A percentile compares a stretch with the other conserved stretches of the same genome.
phyloP scores from a whole-genome alignment of 495 filamentous ascomycete species.

The Penicillium dipodomyicola region DNA sequence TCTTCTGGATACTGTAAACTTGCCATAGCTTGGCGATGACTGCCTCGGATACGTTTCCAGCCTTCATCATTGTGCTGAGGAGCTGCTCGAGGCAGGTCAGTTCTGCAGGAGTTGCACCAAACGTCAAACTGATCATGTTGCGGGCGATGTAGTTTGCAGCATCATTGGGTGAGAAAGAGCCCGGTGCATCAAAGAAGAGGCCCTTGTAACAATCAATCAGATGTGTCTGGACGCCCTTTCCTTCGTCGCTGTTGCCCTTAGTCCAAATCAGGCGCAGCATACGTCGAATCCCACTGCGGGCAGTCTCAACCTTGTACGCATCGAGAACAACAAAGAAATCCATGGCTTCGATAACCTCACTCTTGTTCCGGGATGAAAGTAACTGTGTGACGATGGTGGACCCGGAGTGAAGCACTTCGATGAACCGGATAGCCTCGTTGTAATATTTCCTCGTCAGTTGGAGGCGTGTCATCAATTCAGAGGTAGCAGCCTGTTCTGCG shows the following conservation, averaged over 20 bases:
- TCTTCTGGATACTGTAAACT: slow-evolving; percentile 89
- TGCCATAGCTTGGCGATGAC: slow-evolving; percentile 95
- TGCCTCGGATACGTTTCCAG: slow-evolving; percentile 76
- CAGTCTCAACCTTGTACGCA: slow-evolving; percentile 91
- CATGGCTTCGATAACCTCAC: slow-evolving; percentile 97
- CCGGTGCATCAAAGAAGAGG: slow-evolving; percentile 92
- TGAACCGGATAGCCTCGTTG: slow-evolving; percentile 86
- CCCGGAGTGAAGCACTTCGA: slow-evolving; percentile 84
- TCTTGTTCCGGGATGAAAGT: slow-evolving; percentile 91
- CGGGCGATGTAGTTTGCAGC: slow-evolving; percentile 92
- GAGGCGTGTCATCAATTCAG: slow-evolving; percentile 78
- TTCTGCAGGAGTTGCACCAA: slow-evolving; percentile 89
- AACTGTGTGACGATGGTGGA: slow-evolving; percentile 78
- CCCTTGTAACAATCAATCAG: slow-evolving; percentile 96
- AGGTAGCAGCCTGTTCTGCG: slow-evolving; percentile 67
- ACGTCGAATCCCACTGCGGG: slow-evolving; percentile 79
- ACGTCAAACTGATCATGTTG: slow-evolving; percentile 98
- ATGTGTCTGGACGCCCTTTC: slow-evolving; percentile 95
- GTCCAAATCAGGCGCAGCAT: slow-evolving; percentile 99
- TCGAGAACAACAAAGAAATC: slow-evolving; percentile 95
- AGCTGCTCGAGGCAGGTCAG: slow-evolving; percentile 94
- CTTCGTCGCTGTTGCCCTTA: slow-evolving; percentile 98
- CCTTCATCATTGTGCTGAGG: slow-evolving; percentile 95
- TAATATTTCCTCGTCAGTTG: slow-evolving; percentile 90
- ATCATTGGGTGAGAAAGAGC: slow-evolving; percentile 81